Evolutionary conservation across 495 filamentous ascomycete genomes (phyloP).

Genomic region (Staphylotrichum tortipilum): DNA sequence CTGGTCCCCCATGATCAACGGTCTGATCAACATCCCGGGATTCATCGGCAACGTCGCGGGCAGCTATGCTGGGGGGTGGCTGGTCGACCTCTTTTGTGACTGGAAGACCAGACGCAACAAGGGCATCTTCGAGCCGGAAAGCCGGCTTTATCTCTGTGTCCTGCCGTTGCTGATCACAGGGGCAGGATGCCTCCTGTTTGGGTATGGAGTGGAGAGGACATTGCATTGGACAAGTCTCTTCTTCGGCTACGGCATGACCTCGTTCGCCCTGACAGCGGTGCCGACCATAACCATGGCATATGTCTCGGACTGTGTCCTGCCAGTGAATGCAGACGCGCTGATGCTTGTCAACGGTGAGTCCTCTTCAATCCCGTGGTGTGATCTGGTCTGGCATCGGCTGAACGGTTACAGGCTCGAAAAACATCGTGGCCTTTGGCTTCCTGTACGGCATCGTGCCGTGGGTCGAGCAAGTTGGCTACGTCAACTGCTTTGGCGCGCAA

Average conservation of each 20-base stretch:
- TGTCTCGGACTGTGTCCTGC: slow-evolving; percentile 26
- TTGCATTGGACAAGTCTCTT: slow-evolving; percentile 27
- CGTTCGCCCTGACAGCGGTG: slow-evolving; percentile 26
- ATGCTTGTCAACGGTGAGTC: slow-evolving; percentile 30
- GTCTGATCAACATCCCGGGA: slow-evolving; percentile 44
- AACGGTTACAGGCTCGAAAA: slow-evolving; percentile 20
- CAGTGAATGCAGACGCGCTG: slow-evolving; percentile 27
- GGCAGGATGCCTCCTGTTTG: slow-evolving; percentile 31
- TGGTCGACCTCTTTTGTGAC: slow-evolving; percentile 40
- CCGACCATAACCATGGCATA: slow-evolving; percentile 29
- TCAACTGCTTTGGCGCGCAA: slow-evolving; percentile 44
- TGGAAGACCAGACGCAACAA: slow-evolving; percentile 40
- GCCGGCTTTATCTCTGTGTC: slow-evolving; percentile 41
- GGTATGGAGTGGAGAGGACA: slow-evolving; percentile 25
- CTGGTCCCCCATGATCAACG: slow-evolving; percentile 49
- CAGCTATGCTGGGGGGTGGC: slow-evolving; percentile 32
- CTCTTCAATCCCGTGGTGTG: too few relatives aligned
- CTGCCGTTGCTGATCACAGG: slow-evolving; percentile 32
- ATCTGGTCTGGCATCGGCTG: neutral
- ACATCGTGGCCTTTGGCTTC: slow-evolving; percentile 27
- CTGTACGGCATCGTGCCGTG: slow-evolving; percentile 34
- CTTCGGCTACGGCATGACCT: slow-evolving; percentile 32
- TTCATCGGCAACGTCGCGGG: slow-evolving; percentile 40
- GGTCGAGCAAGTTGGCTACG: slow-evolving; percentile 42
- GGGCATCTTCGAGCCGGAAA: slow-evolving; percentile 47